Evolutionary conservation across 805 yeast species (phyloP).

Genomic region (Saturnispora ahearnii): DNA sequence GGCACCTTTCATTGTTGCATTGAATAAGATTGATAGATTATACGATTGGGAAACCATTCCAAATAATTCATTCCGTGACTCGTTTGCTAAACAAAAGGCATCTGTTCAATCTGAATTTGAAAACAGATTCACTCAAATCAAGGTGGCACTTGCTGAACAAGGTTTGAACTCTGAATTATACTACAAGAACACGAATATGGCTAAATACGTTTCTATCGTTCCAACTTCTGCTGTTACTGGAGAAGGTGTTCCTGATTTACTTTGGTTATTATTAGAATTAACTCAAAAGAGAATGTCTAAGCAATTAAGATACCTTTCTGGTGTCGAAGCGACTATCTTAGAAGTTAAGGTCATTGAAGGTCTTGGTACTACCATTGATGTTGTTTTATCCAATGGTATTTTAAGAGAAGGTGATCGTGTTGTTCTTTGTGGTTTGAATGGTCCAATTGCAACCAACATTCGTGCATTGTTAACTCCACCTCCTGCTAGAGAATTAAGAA

Average conservation of each 20-base stretch:
- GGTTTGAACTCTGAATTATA: constrained; percentile 96
- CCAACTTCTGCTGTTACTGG: constrained; percentile 99
- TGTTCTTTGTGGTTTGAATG: constrained; percentile 95
- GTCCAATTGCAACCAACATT: constrained; percentile 94
- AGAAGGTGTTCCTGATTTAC: constrained; percentile 98
- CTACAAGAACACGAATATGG: constrained; percentile 87
- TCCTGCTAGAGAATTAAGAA: constrained; percentile 90
- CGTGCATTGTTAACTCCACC: constrained; percentile 97
- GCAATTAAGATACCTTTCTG: constrained; percentile 91
- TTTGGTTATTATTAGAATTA: constrained; percentile 88
- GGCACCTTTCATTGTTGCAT: constrained; percentile 95
- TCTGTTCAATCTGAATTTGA: constrained; percentile 90
- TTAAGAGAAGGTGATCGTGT: constrained; percentile 91
- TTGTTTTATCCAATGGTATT: constrained; percentile 92
- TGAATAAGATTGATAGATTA: constrained; percentile 94
- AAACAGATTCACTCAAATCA: constrained; percentile 74
- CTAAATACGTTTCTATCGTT: constrained; percentile 90
- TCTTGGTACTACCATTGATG: constrained; percentile 97
- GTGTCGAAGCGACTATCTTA: constrained; percentile 90
- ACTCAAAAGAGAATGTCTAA: constrained; percentile 99
- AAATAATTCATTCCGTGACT: constrained; percentile 93
- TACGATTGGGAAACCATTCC: constrained; percentile 90
- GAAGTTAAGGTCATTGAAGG: constrained; percentile 99
- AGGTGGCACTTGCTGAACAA: constrained; percentile 91
- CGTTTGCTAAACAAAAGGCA: constrained; percentile 70